A percentile compares a stretch with the other conserved stretches of the same genome.
Evolutionary conservation across 2,329 filamentous ascomycete genomes (phyloP).

Genomic region (Epichloe baconii): DNA sequence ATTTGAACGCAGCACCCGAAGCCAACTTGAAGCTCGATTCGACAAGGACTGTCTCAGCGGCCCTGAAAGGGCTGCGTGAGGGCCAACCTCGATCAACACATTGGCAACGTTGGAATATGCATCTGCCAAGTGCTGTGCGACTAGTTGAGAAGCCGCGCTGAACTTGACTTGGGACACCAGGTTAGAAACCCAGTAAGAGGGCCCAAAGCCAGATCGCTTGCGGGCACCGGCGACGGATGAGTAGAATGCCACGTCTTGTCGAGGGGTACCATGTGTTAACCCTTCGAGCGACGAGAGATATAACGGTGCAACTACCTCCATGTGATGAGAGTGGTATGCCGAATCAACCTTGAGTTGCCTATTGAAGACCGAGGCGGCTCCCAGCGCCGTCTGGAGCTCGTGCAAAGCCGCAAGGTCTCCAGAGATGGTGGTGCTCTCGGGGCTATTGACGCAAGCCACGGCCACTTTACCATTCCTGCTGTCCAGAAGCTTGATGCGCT

Average conservation of each 20-base stretch:
- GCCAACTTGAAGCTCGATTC: no score
- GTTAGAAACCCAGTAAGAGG: background rate
- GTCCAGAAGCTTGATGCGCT: no score
- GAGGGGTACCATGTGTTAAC: constrained; percentile 22
- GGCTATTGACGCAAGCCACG: constrained; percentile 14
- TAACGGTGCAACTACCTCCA: constrained; percentile 12
- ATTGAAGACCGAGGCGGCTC: no score
- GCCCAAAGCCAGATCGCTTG: background rate
- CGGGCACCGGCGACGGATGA: constrained; percentile 6
- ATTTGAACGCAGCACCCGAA: no score
- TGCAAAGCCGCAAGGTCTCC: constrained; percentile 9
- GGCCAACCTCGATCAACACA: no score
- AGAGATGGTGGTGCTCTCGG: constrained; percentile 12
- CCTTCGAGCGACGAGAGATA: constrained; percentile 3
- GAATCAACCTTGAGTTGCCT: constrained; percentile 11
- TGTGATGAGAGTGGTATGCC: constrained; percentile 13
- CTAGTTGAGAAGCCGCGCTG: no score
- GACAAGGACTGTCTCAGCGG: no score
- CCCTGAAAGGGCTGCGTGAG: no score
- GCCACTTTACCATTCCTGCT: no score
- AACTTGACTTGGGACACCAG: no score
- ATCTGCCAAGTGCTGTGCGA: no score
- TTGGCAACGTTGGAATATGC: no score
- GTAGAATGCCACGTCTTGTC: background rate
- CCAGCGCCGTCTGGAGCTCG: constrained; percentile 2